Percentiles rank a stretch among this genome's conserved stretches.
phyloP scores from a whole-genome alignment of 202 grass and related monocot species.

The Brachypodium distachyon region DNA sequence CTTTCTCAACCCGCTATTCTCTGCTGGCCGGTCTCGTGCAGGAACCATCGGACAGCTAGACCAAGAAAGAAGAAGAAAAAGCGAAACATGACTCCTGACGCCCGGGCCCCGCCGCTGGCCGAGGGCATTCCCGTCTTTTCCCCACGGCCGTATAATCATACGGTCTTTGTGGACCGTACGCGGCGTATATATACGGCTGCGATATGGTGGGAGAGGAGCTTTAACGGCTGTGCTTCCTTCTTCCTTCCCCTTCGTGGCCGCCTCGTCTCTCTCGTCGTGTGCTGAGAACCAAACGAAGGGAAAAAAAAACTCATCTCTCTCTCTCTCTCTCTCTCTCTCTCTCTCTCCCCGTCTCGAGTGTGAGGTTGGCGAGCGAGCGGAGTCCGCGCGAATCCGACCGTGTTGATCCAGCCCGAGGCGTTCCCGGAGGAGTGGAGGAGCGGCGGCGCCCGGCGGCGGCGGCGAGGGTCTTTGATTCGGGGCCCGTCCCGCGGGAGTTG shows the following conservation, averaged over 20 bases:
- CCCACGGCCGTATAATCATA: background rate
- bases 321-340: background rate
- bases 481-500: background rate
- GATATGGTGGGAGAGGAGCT: too few relatives aligned
- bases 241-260: constrained; percentile 7
- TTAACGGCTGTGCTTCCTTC: constrained; percentile 20
- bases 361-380: background rate
- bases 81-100: background rate
- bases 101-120: constrained; percentile 1
- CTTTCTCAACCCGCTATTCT: background rate
- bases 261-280: too few relatives aligned
- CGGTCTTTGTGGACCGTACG: background rate
- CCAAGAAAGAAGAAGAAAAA: background rate
- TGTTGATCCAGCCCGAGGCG: too few relatives aligned
- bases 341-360: background rate
- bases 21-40: background rate
- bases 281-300: background rate
- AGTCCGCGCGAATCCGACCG: background rate
- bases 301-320: background rate
- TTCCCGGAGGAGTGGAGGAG: background rate
- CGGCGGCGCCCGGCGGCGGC: background rate
- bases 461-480: background rate
- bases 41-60: background rate
- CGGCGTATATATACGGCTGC: constrained; percentile 5
- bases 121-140: background rate